Conservation (phyloP, 1,284 basidiomycete species). For the Apiotrichum montevideense region DNA sequence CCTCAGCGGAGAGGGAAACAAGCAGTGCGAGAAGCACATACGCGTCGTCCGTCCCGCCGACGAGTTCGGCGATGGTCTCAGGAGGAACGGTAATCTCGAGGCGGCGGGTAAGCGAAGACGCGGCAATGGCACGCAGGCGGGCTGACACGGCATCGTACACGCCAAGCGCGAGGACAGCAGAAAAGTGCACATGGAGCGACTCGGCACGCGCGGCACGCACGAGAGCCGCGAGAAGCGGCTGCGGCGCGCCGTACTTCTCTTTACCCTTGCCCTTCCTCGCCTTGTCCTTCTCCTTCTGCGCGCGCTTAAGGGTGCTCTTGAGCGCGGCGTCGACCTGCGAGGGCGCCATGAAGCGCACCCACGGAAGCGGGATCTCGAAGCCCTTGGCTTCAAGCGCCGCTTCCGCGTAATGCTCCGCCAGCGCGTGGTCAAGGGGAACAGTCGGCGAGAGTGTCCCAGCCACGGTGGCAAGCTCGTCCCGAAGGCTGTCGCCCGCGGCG, state of each 20-base stretch:
- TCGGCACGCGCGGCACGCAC: constrained; percentile 1
- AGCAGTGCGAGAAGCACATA: constrained; percentile 17
- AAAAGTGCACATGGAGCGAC: constrained; percentile 5
- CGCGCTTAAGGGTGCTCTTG: not conserved
- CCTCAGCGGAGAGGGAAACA: constrained; percentile 6
- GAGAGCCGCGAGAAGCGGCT: constrained; percentile 3
- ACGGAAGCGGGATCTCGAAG: constrained; percentile 21
- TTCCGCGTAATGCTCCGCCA: constrained; percentile 25
- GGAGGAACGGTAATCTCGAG: constrained; percentile 13
- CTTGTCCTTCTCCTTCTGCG: not conserved
- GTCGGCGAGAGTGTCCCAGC: not conserved
- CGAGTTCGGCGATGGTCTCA: constrained; percentile 12
- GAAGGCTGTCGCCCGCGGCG: constrained; percentile 4
- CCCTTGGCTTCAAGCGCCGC: constrained; percentile 17
- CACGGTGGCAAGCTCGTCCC: not conserved
- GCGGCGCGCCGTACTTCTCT: not conserved
- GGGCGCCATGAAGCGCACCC: constrained; percentile 27
- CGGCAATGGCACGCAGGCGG: constrained; percentile 1
- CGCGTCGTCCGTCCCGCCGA: constrained; percentile 11
- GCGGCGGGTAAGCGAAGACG: constrained; percentile 6
- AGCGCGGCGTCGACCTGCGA: constrained; percentile 16
- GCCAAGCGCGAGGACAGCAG: constrained; percentile 6
- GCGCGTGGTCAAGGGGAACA: constrained; percentile 12
- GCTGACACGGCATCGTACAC: constrained; percentile 7
- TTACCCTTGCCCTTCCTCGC: too few relatives aligned